Percentiles rank a stretch among this genome's conserved stretches.
Conservation (phyloP, 495 filamentous ascomycete genomes). For the Cetradonia linearis region DNA sequence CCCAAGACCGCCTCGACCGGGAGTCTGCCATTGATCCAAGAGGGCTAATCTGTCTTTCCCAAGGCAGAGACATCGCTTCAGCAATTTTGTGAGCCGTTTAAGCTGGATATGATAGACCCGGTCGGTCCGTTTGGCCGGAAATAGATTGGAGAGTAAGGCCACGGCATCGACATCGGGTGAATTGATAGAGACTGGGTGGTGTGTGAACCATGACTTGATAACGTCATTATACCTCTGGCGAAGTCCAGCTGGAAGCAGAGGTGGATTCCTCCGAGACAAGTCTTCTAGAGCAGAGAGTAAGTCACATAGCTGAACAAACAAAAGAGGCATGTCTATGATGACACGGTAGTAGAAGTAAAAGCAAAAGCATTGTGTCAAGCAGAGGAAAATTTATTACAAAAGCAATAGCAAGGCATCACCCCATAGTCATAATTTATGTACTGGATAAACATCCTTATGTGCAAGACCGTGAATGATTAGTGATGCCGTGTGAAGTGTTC, state of each 20-base stretch:
- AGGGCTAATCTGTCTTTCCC: constrained; percentile 48
- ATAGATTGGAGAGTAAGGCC: constrained; percentile 59
- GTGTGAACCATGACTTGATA: constrained; percentile 48
- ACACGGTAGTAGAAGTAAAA: not conserved
- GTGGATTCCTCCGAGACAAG: constrained; percentile 25
- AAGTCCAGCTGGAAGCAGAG: constrained; percentile 11
- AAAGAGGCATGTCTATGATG: constrained; percentile 45
- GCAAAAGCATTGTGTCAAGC: not conserved
- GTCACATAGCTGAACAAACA: constrained; percentile 50
- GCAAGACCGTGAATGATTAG: not conserved
- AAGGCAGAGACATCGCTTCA: constrained; percentile 54
- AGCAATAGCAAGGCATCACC: not conserved
- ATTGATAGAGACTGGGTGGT: constrained; percentile 43
- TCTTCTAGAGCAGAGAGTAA: constrained; percentile 46
- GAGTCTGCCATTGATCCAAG: constrained; percentile 49
- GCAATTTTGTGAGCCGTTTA: constrained; percentile 46
- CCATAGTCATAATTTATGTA: not conserved
- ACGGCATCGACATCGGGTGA: constrained; percentile 41
- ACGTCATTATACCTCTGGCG: constrained; percentile 28
- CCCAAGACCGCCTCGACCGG: constrained; percentile 55
- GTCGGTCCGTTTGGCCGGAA: constrained; percentile 65
- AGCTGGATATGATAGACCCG: constrained; percentile 61
- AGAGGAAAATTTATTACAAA: not conserved
- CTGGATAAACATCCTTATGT: not conserved
- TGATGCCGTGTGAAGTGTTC: not conserved